Base-by-base conservation (phyloP, 768 basidiomycete genomes). In the Pleurotus sapidus region DNA sequence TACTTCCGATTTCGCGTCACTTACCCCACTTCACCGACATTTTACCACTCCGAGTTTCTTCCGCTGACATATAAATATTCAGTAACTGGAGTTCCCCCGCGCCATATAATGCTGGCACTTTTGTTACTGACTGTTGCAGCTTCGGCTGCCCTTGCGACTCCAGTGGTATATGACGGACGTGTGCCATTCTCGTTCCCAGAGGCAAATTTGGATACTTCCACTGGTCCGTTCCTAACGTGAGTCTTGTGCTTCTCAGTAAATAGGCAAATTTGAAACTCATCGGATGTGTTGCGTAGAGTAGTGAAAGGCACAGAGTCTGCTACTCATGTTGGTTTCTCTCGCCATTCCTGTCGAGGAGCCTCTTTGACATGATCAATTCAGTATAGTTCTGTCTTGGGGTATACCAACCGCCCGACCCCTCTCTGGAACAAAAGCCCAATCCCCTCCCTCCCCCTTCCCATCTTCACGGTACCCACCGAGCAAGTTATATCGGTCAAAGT, bases 231-330 rank as follows among this genome's bases (percentile, higher is more conserved):
- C 63, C 61, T 84, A 40, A 83, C 81, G 84, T 87, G 58, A 61
- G 81, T 70, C 4, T 15, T 7, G 20, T 24, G 23, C 3, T 15
- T 12, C 8, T 49, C n/a, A 51, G 15, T 2, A 17, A 1, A 11
- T 2, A 17, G 1, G 9, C 9, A 14, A 11, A 12, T 17, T 25
- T 23, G n/a, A 40, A 37, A 48, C 9, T 15, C 1, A 37, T 20
- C 15, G 1, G 24, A 24, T 27, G 5, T 34, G 18, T 43, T 6
- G 15, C 23, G 3, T 51, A 86, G 84, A 4, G 81, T 72, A 3
- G 84, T 86, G 24, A 84, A 83, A 63, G 84, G 84, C 4, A 70
- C 72, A 8, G 67, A 80, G 57, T 74, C 74, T 60, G 83, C 83
- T 14, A 76, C 77, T 15, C 71, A 84, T 60, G 83, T 83, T 63